Evolutionary conservation across 2,329 filamentous ascomycete species (phyloP), one percentile per base, ranked within the genome.

Genomic region (Curvularia hawaiiensis): DNA sequence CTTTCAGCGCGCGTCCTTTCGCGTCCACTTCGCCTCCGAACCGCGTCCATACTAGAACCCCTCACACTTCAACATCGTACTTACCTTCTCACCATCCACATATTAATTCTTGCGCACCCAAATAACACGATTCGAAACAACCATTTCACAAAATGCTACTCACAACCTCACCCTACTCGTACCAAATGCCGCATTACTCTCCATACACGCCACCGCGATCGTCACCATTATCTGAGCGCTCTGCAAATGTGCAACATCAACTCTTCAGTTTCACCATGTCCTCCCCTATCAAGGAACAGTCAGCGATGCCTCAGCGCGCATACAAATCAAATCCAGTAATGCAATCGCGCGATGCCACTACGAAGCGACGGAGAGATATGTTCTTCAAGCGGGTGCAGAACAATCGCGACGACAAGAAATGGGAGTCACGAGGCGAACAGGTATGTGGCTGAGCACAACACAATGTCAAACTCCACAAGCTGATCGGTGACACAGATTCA

Each of bases 241-340:
- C 77, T 60, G 67, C 71, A 51, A 80, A 80, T 70, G 67, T 62
- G 12, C 48, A 56, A 14, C 56, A 70, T 35, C 66, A 61, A 44
- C 41, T 65, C 1, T 74, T 74, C 58, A 59, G 61, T 38, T 72
- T 72, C 58, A 72, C 43, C 33, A 73, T 74, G 72, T 58, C 62
- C 5, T 61, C 67, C 10, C 63, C 64, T 6, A 58, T 38, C 16
- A 61, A 64, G 7, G 67, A 70, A 45, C 67, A 66, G 35, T 35
- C 52, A 0, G 30, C 60, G 8, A 59, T 61, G 16, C 50, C 64
- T 1, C 69, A 75, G 48, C 73, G 73, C 46, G 79, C 80, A 14
- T 77, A 82, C 52, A 88, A 88, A 59, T 80, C 83, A 35, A 91
- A 89, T 60, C 89, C 88, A 0, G 67, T 89, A 7, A 76, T 87